A percentile compares a stretch with the other conserved stretches of the same genome.
Conservation (phyloP, 805 yeast species). For the Metschnikowia kofuensis region DNA sequence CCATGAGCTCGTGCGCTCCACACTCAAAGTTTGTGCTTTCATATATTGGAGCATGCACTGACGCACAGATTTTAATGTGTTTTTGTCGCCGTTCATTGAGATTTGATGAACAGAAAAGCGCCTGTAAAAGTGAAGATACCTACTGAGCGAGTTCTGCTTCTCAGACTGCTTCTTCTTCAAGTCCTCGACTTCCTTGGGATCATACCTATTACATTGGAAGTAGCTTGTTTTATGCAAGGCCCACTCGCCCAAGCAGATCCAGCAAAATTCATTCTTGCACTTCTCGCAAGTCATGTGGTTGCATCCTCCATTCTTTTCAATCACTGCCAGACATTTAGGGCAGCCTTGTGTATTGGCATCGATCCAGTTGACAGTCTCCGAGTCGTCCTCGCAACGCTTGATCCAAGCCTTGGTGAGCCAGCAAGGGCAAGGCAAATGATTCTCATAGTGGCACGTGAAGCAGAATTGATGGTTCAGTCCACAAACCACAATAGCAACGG, state of each 20-base stretch:
- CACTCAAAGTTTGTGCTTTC: conserved; percentile 44
- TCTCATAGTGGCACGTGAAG: conserved; percentile 66
- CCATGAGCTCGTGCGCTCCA: conserved; percentile 53
- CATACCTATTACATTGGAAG: conserved; percentile 65
- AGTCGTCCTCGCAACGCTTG: conserved; percentile 76
- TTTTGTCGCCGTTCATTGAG: conserved; percentile 70
- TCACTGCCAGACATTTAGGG: conserved; percentile 73
- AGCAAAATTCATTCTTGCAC: conserved; percentile 81
- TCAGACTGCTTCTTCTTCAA: conserved; percentile 40
- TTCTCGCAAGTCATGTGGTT: conserved; percentile 90
- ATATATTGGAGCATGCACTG: conserved; percentile 63
- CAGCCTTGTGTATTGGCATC: conserved; percentile 80
- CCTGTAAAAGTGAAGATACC: conserved; percentile 74
- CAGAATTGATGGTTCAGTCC: conserved; percentile 69
- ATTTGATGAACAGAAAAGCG: conserved; percentile 73
- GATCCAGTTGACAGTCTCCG: conserved; percentile 87
- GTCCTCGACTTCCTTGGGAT: conserved; percentile 33
- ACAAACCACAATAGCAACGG: conserved; percentile 71
- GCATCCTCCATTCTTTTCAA: conserved; percentile 95
- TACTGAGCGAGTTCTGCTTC: conserved; percentile 49
- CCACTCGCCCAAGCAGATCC: conserved; percentile 90
- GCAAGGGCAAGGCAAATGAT: conserved; percentile 87
- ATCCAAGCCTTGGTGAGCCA: conserved; percentile 67
- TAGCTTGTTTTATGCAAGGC: conserved; percentile 55
- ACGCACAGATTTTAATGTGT: conserved; percentile 61